Conservation (phyloP, 495 filamentous ascomycete genomes). For the Penicillium odoratum region DNA sequence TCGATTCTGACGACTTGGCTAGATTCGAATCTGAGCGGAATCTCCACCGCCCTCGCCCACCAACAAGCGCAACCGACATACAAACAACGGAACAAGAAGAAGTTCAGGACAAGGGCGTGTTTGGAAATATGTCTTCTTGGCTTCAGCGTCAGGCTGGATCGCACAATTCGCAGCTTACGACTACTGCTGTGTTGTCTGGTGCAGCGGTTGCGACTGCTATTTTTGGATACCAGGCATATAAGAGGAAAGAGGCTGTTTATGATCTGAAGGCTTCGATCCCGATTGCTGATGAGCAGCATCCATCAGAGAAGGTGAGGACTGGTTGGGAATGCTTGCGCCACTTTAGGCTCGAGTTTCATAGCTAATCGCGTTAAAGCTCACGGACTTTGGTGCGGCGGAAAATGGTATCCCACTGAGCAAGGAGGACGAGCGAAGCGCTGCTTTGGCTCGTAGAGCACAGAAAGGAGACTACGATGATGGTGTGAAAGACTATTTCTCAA, state of each 20-base stretch:
- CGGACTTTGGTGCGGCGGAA: constrained; percentile 69
- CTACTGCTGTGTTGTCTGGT: constrained; percentile 74
- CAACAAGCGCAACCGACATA: constrained; percentile 9
- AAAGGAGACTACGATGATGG: constrained; percentile 91
- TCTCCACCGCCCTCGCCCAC: constrained; percentile 5
- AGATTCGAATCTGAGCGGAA: constrained; percentile 24
- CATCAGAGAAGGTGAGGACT: constrained; percentile 37
- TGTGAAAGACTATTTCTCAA: constrained; percentile 18
- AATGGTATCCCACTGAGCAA: constrained; percentile 53
- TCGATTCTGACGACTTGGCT: constrained; percentile 32
- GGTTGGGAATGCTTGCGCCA: constrained; percentile 1
- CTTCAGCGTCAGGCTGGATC: constrained; percentile 53
- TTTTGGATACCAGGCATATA: constrained; percentile 67
- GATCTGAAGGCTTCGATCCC: constrained; percentile 76
- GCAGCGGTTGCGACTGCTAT: constrained; percentile 71
- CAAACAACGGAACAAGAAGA: constrained; percentile 4
- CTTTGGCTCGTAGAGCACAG: constrained; percentile 76
- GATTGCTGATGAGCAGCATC: constrained; percentile 44
- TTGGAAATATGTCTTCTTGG: constrained; percentile 56
- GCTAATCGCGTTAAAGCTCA: constrained; percentile 56
- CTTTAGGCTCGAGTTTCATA: neutral
- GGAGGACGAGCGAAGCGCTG: constrained; percentile 75
- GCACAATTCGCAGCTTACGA: constrained; percentile 65
- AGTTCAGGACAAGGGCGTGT: constrained; percentile 16
- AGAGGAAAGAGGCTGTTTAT: constrained; percentile 59